These are phyloP conservation scores for Saccharum officinarum DNA, from an alignment of 176 grass and related monocot species.

Conservation along the genomic window DNA sequence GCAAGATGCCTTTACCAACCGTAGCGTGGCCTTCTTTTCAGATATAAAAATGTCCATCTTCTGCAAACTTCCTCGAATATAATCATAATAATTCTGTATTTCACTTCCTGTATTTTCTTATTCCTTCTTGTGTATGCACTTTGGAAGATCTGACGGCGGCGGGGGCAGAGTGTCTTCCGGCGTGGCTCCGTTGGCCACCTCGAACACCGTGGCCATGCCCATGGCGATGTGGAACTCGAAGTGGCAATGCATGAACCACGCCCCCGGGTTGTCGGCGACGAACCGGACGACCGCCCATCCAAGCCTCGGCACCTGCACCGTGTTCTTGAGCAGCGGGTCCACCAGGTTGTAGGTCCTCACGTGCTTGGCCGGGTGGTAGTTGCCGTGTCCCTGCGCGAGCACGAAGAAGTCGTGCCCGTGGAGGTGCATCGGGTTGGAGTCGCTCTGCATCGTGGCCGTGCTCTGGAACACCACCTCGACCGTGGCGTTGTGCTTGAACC, in stretches of 20 bases:
- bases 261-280: conserved; percentile 37
- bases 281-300: conserved; percentile 30
- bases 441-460: conserved; percentile 33
- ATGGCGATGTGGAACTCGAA: conserved; percentile 29
- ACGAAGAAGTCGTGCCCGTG: conserved; percentile 61
- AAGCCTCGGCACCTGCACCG: conserved; percentile 3
- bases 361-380: conserved; percentile 40
- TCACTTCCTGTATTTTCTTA: background rate
- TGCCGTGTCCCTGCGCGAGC: conserved; percentile 44
- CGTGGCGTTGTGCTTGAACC: conserved; percentile 27
- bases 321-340: conserved; percentile 30
- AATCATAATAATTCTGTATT: background rate
- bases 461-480: conserved; percentile 46
- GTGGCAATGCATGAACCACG: conserved; percentile 40
- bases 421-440: conserved; percentile 61
- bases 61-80: background rate
- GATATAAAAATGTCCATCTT: background rate
- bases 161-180: conserved; percentile 24
- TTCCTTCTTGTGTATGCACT: background rate
- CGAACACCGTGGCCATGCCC: conserved; percentile 30
- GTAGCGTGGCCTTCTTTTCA: background rate
- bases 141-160: background rate
- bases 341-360: conserved; percentile 19
- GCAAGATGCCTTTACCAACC: background rate
- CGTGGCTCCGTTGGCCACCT: conserved; percentile 26